Conservation (phyloP, 768 basidiomycete genomes). For the Ramaria rubella region DNA sequence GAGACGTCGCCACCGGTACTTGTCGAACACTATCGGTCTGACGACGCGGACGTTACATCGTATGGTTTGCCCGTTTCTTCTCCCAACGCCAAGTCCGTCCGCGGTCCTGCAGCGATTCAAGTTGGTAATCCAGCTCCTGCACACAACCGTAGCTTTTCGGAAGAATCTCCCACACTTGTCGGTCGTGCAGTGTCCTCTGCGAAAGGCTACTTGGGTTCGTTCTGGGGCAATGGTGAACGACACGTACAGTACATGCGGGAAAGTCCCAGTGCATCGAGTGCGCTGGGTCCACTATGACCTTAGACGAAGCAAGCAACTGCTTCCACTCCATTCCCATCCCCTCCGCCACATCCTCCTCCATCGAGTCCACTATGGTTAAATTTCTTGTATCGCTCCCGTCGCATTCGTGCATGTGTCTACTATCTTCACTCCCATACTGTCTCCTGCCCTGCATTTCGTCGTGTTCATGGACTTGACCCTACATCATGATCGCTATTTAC, state of each 20-base stretch:
- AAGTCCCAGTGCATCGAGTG: background rate
- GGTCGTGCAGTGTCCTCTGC: conserved; percentile 69
- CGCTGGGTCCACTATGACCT: background rate
- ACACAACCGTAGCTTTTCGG: background rate
- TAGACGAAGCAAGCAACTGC: background rate
- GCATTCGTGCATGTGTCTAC: background rate
- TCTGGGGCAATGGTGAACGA: conserved; percentile 41
- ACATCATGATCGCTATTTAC: background rate
- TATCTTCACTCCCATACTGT: background rate
- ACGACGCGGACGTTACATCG: background rate
- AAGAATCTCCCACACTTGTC: conserved; percentile 39
- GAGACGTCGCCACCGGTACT: background rate
- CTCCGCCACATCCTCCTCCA: no score
- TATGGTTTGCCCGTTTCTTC: background rate
- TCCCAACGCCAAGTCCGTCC: background rate
- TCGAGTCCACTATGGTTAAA: background rate
- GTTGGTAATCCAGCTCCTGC: background rate
- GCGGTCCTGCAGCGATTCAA: background rate
- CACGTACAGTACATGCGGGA: no score
- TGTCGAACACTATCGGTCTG: no score
- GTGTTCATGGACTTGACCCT: background rate
- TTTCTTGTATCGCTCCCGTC: conserved; percentile 2
- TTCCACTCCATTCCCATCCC: background rate
- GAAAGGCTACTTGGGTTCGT: conserved; percentile 63
- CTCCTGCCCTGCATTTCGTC: background rate